Evolutionary conservation across 2,329 filamentous ascomycete genomes (phyloP).

Genomic region (Monilinia fructigena): DNA sequence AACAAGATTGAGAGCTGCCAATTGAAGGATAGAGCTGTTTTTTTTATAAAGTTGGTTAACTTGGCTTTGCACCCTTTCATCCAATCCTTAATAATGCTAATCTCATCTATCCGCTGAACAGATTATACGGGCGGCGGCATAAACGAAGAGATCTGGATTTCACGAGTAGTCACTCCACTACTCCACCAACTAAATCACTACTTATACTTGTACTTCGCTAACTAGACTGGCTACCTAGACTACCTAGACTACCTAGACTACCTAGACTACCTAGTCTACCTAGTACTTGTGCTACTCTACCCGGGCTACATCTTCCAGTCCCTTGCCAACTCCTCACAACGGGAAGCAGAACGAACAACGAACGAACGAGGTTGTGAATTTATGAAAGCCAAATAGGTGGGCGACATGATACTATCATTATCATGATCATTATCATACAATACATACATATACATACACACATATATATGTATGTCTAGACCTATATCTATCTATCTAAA

Average conservation of each 20-base stretch:
- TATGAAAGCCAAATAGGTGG: not conserved
- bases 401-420: not conserved
- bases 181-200: not conserved
- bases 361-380: too few relatives aligned
- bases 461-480: not conserved
- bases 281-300: too few relatives aligned
- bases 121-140: not conserved
- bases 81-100: not conserved
- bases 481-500: too few relatives aligned
- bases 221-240: too few relatives aligned
- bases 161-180: slow-evolving; percentile 7
- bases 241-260: too few relatives aligned
- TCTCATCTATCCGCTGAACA: not conserved
- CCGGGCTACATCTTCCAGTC: too few relatives aligned
- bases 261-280: too few relatives aligned
- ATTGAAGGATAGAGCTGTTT: slow-evolving; percentile 16
- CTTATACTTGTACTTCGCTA: too few relatives aligned
- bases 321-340: too few relatives aligned
- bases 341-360: too few relatives aligned
- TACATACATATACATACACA: not conserved
- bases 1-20: slow-evolving; percentile 14
- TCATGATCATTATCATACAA: not conserved
- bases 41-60: not conserved
- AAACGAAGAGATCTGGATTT: slow-evolving; percentile 8
- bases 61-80: not conserved